A percentile compares a stretch with the other conserved stretches of the same genome.
These are phyloP conservation scores for Sclerotinia spermophila DNA, from an alignment of 2,329 filamentous ascomycete species.

Conservation along the genomic window DNA sequence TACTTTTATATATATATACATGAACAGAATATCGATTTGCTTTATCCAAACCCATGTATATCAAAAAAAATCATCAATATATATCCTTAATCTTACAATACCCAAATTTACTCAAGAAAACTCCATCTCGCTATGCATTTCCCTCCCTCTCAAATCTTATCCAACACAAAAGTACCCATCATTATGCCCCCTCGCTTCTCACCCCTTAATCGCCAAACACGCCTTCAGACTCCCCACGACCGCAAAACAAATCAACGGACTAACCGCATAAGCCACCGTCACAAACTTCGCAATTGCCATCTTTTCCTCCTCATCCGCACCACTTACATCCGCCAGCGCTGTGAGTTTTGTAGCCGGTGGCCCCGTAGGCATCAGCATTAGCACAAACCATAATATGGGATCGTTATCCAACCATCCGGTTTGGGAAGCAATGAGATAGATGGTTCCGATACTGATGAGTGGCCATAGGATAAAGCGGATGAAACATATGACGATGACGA, in stretches of 20 bases:
- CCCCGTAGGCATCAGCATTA: slow-evolving; percentile 48
- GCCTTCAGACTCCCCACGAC: slow-evolving; percentile 39
- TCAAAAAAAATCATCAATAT: neutral
- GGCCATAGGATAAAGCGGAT: slow-evolving; percentile 62
- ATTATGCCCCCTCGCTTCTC: neutral
- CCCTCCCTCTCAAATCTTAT: neutral
- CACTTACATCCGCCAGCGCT: slow-evolving; percentile 44
- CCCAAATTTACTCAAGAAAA: neutral
- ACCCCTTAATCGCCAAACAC: slow-evolving; percentile 31
- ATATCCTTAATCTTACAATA: neutral
- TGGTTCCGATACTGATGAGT: slow-evolving; percentile 48
- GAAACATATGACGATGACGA: slow-evolving; percentile 48
- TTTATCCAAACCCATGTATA: neutral
- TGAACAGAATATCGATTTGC: neutral
- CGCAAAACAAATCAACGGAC: slow-evolving; percentile 39
- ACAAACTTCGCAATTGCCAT: slow-evolving; percentile 44
- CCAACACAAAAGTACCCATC: neutral
- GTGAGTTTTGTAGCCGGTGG: slow-evolving; percentile 48
- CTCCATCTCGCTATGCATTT: no score
- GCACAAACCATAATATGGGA: slow-evolving; percentile 63
- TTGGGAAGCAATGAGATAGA: slow-evolving; percentile 52
- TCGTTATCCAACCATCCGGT: slow-evolving; percentile 52
- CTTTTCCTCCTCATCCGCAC: slow-evolving; percentile 41
- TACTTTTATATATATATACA: no score
- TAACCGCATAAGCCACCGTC: slow-evolving; percentile 41